These are phyloP conservation scores for Aspergillus tubingensis DNA, from an alignment of 2,329 filamentous ascomycete genomes.

Conservation along the genomic window DNA sequence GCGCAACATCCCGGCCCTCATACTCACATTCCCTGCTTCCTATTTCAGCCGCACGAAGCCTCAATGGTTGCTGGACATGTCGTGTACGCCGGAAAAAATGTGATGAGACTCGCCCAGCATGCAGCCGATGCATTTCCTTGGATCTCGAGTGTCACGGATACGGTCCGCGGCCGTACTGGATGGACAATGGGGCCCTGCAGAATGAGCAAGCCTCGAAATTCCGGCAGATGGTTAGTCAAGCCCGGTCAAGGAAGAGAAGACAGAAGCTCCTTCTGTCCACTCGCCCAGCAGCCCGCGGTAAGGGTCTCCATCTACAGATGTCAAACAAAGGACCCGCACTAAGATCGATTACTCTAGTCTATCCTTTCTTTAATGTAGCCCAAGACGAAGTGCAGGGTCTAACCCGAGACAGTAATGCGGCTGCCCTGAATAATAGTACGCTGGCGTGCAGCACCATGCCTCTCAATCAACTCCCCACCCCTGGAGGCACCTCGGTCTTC, in stretches of 20 bases:
- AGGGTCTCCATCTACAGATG: neutral
- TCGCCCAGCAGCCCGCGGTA: neutral
- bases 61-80: slow-evolving; percentile 5
- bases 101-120: slow-evolving; percentile 1
- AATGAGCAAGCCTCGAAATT: slow-evolving; percentile 3
- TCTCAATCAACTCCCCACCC: neutral
- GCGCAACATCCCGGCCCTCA: neutral
- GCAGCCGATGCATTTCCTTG: neutral
- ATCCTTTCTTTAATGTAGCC: neutral
- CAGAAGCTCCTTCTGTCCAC: neutral
- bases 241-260: neutral
- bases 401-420: neutral
- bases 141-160: slow-evolving; percentile 3
- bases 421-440: neutral
- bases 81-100: slow-evolving; percentile 2
- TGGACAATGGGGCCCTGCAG: neutral
- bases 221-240: neutral
- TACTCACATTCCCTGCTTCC: neutral
- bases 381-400: neutral
- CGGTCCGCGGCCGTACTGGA: neutral
- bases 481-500: neutral
- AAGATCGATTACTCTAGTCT: neutral
- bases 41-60: slow-evolving; percentile 1
- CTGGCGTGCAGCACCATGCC: neutral
- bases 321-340: neutral